These are phyloP conservation scores for Aphanomyces stellatus DNA, from an alignment of 352 stramenopile species.

Conservation along the genomic window DNA sequence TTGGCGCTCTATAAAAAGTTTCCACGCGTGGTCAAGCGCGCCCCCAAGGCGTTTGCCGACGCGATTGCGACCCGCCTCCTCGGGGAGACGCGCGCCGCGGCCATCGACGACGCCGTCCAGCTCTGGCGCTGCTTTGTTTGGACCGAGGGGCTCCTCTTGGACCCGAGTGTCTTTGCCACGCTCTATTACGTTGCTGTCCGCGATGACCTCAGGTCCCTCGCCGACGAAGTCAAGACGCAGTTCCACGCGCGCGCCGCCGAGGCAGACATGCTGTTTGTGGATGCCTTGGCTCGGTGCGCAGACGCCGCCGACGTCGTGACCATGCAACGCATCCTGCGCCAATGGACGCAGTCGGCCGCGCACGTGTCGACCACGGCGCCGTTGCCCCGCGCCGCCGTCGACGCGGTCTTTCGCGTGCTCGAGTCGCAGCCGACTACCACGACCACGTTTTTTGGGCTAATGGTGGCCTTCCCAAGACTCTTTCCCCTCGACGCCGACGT, in stretches of 20 bases:
- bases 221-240: constrained; percentile 10
- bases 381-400: not conserved
- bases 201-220: not conserved
- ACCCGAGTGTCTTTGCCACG: not conserved
- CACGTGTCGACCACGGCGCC: not conserved
- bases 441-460: not conserved
- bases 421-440: not conserved
- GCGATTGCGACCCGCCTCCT: not conserved
- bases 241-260: not conserved
- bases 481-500: not conserved
- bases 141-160: constrained; percentile 6
- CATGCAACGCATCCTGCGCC: not conserved
- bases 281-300: not conserved
- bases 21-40: constrained; percentile 16
- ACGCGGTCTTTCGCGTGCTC: not conserved
- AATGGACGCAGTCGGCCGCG: not conserved
- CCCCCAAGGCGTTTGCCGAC: not conserved
- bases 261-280: not conserved
- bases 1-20: constrained; percentile 9
- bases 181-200: constrained; percentile 1
- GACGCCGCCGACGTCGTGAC: not conserved
- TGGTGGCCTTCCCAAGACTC: not conserved
- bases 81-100: not conserved
- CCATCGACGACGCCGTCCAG: not conserved
- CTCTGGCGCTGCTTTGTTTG: constrained; percentile 18